Conservation (phyloP, 176 grass and related monocot genomes). For the Microstegium vimineum region DNA sequence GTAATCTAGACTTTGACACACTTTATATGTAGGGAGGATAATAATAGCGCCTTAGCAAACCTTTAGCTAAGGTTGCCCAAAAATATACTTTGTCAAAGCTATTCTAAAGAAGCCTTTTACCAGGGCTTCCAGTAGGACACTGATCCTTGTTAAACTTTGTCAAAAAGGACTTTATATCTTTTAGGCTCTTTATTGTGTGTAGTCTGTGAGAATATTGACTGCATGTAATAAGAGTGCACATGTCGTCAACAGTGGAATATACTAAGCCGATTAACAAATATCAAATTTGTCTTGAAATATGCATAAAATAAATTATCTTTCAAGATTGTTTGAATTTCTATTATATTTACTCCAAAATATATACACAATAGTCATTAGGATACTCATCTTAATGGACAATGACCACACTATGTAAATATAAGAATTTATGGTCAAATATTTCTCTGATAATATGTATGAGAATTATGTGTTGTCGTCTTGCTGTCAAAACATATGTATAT, state of each 20-base stretch:
- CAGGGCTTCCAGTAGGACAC: constrained; percentile 11
- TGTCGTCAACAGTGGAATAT: not conserved
- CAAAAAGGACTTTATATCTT: constrained; percentile 11
- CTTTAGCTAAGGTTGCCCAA: not conserved
- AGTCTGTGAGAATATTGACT: not conserved
- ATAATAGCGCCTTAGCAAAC: not conserved
- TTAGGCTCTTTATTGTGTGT: not conserved
- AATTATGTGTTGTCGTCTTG: not conserved
- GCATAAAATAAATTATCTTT: not conserved
- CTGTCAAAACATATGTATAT: not conserved
- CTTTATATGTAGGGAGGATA: not conserved
- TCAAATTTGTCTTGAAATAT: not conserved
- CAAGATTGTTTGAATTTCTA: not conserved
- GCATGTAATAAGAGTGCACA: not conserved
- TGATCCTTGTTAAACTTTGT: constrained; percentile 23
- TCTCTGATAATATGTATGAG: no score
- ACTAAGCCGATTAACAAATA: not conserved
- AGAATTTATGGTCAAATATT: not conserved
- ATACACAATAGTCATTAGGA: not conserved
- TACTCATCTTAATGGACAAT: not conserved
- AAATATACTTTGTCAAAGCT: constrained; percentile 24
- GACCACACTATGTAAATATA: not conserved
- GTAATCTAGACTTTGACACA: not conserved
- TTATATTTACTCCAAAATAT: not conserved
- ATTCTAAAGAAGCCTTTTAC: constrained; percentile 13